These are phyloP conservation scores for Mortierella alpina DNA, from an alignment of 192 early-diverging fungal species.

Conservation along the genomic window DNA sequence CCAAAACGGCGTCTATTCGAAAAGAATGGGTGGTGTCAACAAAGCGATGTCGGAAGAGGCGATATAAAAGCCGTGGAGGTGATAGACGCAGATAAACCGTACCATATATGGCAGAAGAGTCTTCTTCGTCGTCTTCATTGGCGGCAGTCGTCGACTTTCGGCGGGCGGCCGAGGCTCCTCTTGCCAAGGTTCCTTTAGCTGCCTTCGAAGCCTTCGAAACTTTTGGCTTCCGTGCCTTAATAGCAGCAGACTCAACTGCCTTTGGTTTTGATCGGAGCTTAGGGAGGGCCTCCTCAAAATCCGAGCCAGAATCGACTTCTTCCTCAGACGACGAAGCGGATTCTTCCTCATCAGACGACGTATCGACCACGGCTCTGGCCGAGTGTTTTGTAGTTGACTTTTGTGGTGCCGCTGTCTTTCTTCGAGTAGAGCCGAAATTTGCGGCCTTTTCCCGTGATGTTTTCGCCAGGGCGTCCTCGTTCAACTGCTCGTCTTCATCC, in stretches of 20 bases:
- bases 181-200: background rate
- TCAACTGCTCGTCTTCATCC: conserved; percentile 6
- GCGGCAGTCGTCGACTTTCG: background rate
- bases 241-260: too few relatives aligned
- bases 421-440: too few relatives aligned
- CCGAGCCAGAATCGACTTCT: conserved; percentile 21
- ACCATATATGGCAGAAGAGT: background rate
- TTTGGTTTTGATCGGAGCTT: too few relatives aligned
- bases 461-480: too few relatives aligned
- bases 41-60: background rate
- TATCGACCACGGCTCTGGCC: background rate
- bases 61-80: background rate
- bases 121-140: background rate
- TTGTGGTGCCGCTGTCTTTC: too few relatives aligned
- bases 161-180: background rate
- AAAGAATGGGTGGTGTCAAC: background rate
- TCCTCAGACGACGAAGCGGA: conserved; percentile 16
- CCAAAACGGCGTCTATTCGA: conserved; percentile 54
- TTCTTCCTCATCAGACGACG: conserved; percentile 13
- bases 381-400: too few relatives aligned
- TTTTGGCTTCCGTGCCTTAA: background rate
- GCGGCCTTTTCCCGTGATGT: too few relatives aligned
- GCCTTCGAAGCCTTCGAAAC: conserved; percentile 1
- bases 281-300: conserved; percentile 33
- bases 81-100: too few relatives aligned